Percentiles rank a stretch among this genome's conserved stretches.
phyloP scores from a whole-genome alignment of 2,329 filamentous ascomycete species.

The Alternaria sp. region DNA sequence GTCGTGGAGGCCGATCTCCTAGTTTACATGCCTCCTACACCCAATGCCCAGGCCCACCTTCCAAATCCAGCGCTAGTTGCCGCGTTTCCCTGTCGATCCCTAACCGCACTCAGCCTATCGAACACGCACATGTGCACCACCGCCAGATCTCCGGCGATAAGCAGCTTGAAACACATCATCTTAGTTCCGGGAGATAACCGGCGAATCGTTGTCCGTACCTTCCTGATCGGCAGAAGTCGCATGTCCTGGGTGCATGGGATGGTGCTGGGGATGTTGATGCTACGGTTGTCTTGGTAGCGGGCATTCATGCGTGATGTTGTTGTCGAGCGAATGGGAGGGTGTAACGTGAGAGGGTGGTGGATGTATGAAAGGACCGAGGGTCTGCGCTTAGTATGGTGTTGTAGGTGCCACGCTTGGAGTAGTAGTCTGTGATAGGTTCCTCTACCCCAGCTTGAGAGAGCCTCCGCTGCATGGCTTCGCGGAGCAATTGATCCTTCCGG shows the following conservation, averaged over 20 bases:
- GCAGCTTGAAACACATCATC: slow-evolving; percentile 21
- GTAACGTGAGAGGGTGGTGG: slow-evolving; percentile 23
- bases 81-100: slow-evolving; percentile 24
- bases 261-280: slow-evolving; percentile 9
- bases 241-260: background rate
- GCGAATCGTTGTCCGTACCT: slow-evolving; percentile 25
- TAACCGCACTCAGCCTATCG: slow-evolving; percentile 28
- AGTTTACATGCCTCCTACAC: background rate
- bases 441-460: background rate
- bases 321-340: slow-evolving; percentile 9
- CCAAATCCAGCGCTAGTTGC: slow-evolving; percentile 21
- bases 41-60: slow-evolving; percentile 16
- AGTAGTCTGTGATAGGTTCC: slow-evolving; percentile 8
- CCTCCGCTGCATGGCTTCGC: background rate
- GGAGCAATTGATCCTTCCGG: slow-evolving; percentile 24
- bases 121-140: slow-evolving; percentile 26
- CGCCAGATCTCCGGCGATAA: slow-evolving; percentile 24
- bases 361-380: slow-evolving; percentile 4
- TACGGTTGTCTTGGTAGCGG: slow-evolving; percentile 2
- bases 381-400: background rate
- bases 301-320: background rate
- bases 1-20: background rate
- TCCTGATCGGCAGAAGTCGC: slow-evolving; percentile 25
- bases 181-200: slow-evolving; percentile 1
- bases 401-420: background rate